These are phyloP conservation scores for Suhomyces bokatorum DNA, from an alignment of 1,139 yeast species.

Conservation along the genomic window DNA sequence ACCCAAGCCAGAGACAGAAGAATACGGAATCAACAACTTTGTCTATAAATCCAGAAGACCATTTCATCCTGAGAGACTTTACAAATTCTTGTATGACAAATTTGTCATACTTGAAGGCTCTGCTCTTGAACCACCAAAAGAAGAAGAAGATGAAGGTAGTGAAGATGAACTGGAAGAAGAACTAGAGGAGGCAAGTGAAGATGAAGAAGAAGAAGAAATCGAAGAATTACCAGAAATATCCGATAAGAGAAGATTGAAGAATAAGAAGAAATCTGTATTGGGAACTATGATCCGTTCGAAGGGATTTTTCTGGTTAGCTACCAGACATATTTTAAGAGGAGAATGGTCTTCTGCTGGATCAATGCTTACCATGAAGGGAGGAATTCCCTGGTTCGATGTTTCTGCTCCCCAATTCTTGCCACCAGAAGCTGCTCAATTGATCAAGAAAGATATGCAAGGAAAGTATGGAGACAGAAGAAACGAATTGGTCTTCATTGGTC, in stretches of 20 bases:
- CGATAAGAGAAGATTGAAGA: constrained; percentile 25
- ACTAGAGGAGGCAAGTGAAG: constrained; percentile 10
- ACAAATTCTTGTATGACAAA: constrained; percentile 35
- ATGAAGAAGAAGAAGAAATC: constrained; percentile 12
- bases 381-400: constrained; percentile 47
- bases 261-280: constrained; percentile 38
- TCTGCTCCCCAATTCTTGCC: constrained; percentile 37
- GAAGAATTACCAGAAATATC: constrained; percentile 22
- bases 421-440: constrained; percentile 28
- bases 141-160: constrained; percentile 12
- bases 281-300: constrained; percentile 41
- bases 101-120: constrained; percentile 32
- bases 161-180: constrained; percentile 14
- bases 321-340: constrained; percentile 41
- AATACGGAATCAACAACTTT: constrained; percentile 46
- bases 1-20: constrained; percentile 34
- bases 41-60: constrained; percentile 41
- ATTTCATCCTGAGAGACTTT: constrained; percentile 45
- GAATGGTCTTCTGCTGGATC: constrained; percentile 51
- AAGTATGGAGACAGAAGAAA: constrained; percentile 45
- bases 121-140: constrained; percentile 14
- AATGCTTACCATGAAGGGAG: constrained; percentile 44
- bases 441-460: constrained; percentile 38
- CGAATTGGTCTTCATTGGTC: constrained; percentile 47
- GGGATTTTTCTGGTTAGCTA: constrained; percentile 51